Evolutionary conservation across 176 grass and related monocot genomes (phyloP), one percentile per base, ranked within the genome.

Genomic region (Carex scoparia): DNA sequence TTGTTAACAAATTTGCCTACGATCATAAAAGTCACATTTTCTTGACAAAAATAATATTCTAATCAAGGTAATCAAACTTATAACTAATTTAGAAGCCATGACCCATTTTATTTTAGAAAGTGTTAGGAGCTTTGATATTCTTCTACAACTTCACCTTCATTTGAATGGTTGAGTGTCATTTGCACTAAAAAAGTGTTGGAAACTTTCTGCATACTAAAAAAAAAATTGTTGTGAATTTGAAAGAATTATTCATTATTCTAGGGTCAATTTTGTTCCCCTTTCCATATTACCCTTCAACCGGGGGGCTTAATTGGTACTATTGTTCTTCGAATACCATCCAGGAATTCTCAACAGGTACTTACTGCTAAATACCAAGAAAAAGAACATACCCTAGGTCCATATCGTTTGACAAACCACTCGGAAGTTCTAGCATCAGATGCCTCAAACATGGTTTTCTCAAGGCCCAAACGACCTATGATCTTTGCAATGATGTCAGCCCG

Each of bases 401-500:
- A 98, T 61, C 84, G 84, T 86, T 78, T 98, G 80, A 98, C 71
- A 0, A 98, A 98, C 96, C 93, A 98, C 83, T 98, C 93, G 0
- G 88, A 95, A 56, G 89, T 92, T 84, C 74, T 89, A 5, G 83
- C 0, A 58, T 75, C 87, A 44, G 93, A 94, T 12, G 88, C 84
- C 78, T 98, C 96, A 3, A 98, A 98, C 96, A 98, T 94, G 38
- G 93, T 98, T 62, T 91, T 98, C 82, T 98, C 90, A 0, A 95
- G 85, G 56, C 93, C 96, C 0, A 98, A 88, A 30, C 91, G 89
- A 5, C 91, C 85, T 16, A 98, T 64, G 16, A 98, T 95, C 80
- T 94, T 98, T 14, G 91, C 93, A 19, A 98, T 58, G 18, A 92
- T 77, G 83, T 94, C 93, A 19, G 96, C 35, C 38, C 93, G 58